A percentile compares a stretch with the other conserved stretches of the same genome.
These are phyloP conservation scores for Biscogniauxia sp. DNA, from an alignment of 2,329 filamentous ascomycete species.

Conservation along the genomic window DNA sequence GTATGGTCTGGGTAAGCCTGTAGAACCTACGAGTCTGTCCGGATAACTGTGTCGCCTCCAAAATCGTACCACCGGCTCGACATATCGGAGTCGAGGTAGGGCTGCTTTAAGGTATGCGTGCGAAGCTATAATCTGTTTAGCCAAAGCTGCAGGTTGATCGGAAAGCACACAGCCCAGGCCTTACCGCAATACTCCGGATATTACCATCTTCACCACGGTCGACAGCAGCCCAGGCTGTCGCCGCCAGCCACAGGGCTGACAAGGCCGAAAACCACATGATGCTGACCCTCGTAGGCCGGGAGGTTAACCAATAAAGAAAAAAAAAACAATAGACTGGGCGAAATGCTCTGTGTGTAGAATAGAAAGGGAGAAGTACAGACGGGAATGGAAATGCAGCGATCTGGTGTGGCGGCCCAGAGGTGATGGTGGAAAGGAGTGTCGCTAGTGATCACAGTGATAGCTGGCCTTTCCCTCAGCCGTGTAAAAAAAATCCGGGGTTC, in stretches of 20 bases:
- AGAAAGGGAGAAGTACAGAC: constrained; percentile 16
- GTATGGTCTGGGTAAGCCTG: neutral
- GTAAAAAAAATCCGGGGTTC: constrained; percentile 22
- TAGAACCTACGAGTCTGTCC: constrained; percentile 61
- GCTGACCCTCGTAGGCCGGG: constrained; percentile 11
- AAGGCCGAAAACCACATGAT: constrained; percentile 33
- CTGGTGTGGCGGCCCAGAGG: constrained; percentile 16
- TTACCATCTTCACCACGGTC: constrained; percentile 46
- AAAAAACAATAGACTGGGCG: constrained; percentile 9
- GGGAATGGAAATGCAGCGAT: constrained; percentile 13
- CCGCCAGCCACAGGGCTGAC: constrained; percentile 35
- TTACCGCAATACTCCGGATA: constrained; percentile 64
- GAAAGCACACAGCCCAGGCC: constrained; percentile 28
- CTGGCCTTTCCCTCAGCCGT: constrained; percentile 31
- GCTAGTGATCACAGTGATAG: constrained; percentile 19
- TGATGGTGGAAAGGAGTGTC: constrained; percentile 14
- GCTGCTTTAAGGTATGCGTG: constrained; percentile 84
- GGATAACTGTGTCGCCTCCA: constrained; percentile 88
- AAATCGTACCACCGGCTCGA: constrained; percentile 99
- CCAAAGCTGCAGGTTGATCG: neutral
- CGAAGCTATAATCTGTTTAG: constrained; percentile 59
- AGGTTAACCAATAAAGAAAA: constrained; percentile 4
- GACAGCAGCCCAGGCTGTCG: constrained; percentile 38
- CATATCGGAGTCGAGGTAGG: constrained; percentile 97
- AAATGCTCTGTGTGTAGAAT: constrained; percentile 15